Evolutionary conservation across 208 protist genomes (phyloP).

Genomic region (Trichomonas tenax): DNA sequence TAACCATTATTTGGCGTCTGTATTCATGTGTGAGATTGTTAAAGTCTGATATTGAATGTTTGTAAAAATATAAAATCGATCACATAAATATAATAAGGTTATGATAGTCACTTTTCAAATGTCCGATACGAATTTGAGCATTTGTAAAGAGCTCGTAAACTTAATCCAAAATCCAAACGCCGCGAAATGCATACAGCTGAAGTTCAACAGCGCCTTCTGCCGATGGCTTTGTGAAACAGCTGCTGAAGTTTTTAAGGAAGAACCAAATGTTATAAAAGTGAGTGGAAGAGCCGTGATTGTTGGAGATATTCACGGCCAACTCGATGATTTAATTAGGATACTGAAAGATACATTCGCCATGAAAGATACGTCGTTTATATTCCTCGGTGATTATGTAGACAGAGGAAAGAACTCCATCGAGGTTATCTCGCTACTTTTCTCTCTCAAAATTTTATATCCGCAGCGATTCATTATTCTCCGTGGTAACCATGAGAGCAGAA

Average conservation of each 20-base stretch:
- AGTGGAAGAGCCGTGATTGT: slow-evolving; percentile 21
- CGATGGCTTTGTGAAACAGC: neutral
- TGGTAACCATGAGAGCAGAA: slow-evolving; percentile 89
- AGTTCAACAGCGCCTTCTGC: neutral
- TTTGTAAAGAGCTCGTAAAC: neutral
- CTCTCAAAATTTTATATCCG: slow-evolving; percentile 73
- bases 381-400: slow-evolving; percentile 58
- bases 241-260: neutral
- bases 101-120: neutral
- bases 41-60: too few species aligned
- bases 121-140: neutral
- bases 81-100: too few species aligned
- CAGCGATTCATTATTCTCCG: slow-evolving; percentile 78
- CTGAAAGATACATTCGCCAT: slow-evolving; percentile 39
- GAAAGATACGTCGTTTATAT: slow-evolving; percentile 61
- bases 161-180: neutral
- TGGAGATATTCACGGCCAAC: slow-evolving; percentile 43
- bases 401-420: slow-evolving; percentile 49
- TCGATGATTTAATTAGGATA: slow-evolving; percentile 33
- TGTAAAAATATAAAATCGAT: too few species aligned
- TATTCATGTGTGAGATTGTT: too few species aligned
- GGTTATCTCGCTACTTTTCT: slow-evolving; percentile 66
- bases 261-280: slow-evolving; percentile 34
- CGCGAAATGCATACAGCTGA: neutral
- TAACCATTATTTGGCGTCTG: too few species aligned